Evolutionary conservation across 140 eudicot genomes (phyloP), one percentile per base, ranked within the genome.

Genomic region (Senecio squalidus): DNA sequence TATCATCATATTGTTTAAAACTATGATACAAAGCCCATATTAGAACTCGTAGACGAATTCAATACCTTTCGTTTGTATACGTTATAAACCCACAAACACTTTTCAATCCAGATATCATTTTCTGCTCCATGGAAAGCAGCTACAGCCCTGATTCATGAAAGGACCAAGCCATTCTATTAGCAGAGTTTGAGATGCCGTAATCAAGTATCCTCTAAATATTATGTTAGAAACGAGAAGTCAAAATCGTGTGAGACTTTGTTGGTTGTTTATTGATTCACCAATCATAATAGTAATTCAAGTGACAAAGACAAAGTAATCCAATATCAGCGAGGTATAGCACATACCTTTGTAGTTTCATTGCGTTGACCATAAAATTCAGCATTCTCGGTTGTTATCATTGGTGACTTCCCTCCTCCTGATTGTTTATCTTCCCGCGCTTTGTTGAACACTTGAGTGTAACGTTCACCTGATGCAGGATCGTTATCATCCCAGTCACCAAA

Each of bases 401-500:
- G 86, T 29, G 80, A 74, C 55, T 56, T 85, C 33, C 82, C 86
- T 27, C 73, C 78, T 0, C 50, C 85, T 25, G 66, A 22, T 43
- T 78, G 79, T 50, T 54, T 85, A 76, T 76, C 89, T 56, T 70
- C 80, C 27, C 79, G 50, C 39, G 74, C 90, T 78, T 52, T 67
- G 60, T 76, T 68, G 60, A 85, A 82, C 24, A 82, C 65, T 11
- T 68, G 80, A 46, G 82, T 76, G 79, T 24, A 85, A 2, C 80
- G 65, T 67, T 82, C 95, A 43, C 67, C 95, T 21, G 90, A 63
- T 60, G 80, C 25, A 36, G 90, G 95, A 51, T 85, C 75, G 6
- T 1, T 76, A 52, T 69, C 90, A 57, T 82, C 84, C 90, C 90
- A 85, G 6, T 65, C 95, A 39, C 95, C 95, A 73, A 85, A 85